These are phyloP conservation scores for Aaosphaeria arxii DNA, from an alignment of 2,329 filamentous ascomycete species.

Conservation along the genomic window DNA sequence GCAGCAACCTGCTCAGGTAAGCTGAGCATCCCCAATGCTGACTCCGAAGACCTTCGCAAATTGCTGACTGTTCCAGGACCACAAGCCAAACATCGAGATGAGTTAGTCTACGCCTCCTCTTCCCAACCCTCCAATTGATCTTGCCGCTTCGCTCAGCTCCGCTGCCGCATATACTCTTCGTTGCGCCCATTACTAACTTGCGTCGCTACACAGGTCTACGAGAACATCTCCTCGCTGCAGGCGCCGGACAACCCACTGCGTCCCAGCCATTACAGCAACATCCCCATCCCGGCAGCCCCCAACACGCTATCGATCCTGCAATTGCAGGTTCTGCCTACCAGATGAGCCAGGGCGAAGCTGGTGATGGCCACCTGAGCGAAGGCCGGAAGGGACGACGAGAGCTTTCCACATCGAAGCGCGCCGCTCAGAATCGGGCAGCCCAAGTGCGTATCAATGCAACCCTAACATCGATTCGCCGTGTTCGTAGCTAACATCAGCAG, in stretches of 20 bases:
- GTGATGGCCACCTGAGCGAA: constrained; percentile 43
- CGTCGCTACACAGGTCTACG: constrained; percentile 52
- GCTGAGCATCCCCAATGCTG: constrained; percentile 33
- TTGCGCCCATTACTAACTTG: constrained; percentile 29
- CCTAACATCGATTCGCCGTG: no score
- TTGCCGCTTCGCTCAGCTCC: not conserved
- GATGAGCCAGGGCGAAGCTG: constrained; percentile 48
- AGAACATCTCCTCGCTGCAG: constrained; percentile 60
- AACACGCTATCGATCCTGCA: constrained; percentile 58
- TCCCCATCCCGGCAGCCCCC: constrained; percentile 40
- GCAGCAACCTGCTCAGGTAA: constrained; percentile 54
- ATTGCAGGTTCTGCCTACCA: constrained; percentile 51
- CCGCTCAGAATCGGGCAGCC: constrained; percentile 92
- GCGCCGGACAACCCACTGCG: constrained; percentile 41
- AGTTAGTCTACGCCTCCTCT: constrained; percentile 31
- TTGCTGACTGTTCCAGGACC: constrained; percentile 34
- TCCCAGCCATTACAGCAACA: constrained; percentile 27
- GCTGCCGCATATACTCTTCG: not conserved
- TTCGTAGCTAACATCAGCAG: constrained; percentile 47
- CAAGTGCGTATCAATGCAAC: constrained; percentile 61
- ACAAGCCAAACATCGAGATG: constrained; percentile 41
- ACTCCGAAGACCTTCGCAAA: constrained; percentile 6
- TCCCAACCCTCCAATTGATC: not conserved
- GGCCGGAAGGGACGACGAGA: constrained; percentile 78
- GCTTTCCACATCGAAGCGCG: constrained; percentile 91